Evolutionary conservation across 257 asterid genomes (phyloP), one percentile per base, ranked within the genome.

Genomic region (Avicennia marina): DNA sequence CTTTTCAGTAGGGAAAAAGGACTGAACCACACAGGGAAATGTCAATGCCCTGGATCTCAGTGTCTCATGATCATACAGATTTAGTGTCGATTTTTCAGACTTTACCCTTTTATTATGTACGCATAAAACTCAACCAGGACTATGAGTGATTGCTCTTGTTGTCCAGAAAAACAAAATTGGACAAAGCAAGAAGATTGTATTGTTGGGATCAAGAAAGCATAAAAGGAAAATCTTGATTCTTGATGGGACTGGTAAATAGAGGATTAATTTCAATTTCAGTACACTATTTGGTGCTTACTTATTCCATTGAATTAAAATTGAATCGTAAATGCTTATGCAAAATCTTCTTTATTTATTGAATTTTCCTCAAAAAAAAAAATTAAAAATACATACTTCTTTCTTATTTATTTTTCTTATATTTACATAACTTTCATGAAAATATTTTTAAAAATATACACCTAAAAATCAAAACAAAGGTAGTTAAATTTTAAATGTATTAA

Each of bases 41-140:
- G 85, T 83, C 88, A 83, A 83, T 60, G 83, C 83, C 67, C 41
- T 69, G 67, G 80, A 78, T 81, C 81, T 76, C 72, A 70, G 78
- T 78, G 86, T 78, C 81, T 64, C 82, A 72, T 70, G 54, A 75
- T 76, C 83, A 63, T 71, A 58, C 55, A 71, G 66, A 61, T 50
- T 61, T 53, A 27, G 33, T 33, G 10, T 16, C 56, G 50, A 36
- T 67, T n/a, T n/a, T 72, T 67, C 61, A 56, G 48, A 47, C 62
- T 63, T 65, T 65, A 43, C 60, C 59, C 63, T 54, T n/a, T n/a
- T n/a, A 7, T 58, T 43, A 26, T 64, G 45, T 65, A 20, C 45
- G 46, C 62, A 40, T 42, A 55, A 5, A 40, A 52, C 71, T 67
- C 66, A 50, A 52, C 54, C 50, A 64, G 43, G n/a, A 40, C 15